Conservation (phyloP, 257 asterid genomes). For the Vinca minor region DNA sequence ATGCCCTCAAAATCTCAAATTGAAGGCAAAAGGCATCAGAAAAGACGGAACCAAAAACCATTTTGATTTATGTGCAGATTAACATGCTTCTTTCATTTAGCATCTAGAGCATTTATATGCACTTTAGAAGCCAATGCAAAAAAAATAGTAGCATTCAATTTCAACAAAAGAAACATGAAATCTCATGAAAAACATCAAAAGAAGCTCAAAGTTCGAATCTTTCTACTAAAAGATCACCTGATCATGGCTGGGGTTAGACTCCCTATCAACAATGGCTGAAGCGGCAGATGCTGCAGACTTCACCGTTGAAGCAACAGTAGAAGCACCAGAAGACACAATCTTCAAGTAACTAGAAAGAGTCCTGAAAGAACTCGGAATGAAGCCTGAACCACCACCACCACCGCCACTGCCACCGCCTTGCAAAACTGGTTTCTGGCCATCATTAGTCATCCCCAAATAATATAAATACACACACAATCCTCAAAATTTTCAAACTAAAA, state of each 20-base stretch:
- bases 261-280: constrained; percentile 77
- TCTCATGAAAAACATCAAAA: too few relatives aligned
- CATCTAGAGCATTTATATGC: too few relatives aligned
- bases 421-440: constrained; percentile 34
- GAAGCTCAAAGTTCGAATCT: constrained; percentile 15
- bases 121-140: too few relatives aligned
- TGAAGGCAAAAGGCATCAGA: too few relatives aligned
- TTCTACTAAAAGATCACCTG: constrained; percentile 34
- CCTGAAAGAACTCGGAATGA: constrained; percentile 58
- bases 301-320: constrained; percentile 70
- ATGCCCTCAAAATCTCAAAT: too few relatives aligned
- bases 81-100: too few relatives aligned
- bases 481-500: not conserved
- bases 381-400: constrained; percentile 27
- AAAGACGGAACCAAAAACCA: too few relatives aligned
- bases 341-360: constrained; percentile 61
- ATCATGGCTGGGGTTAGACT: constrained; percentile 48
- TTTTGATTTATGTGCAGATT: too few relatives aligned
- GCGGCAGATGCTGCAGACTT: constrained; percentile 95
- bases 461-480: constrained; percentile 14
- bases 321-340: constrained; percentile 80
- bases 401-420: constrained; percentile 40
- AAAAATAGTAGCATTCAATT: not conserved
- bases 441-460: constrained; percentile 65
- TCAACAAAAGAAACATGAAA: not conserved